phyloP scores from a whole-genome alignment of 129 eudicot species.

The Pittosporum tobira region DNA sequence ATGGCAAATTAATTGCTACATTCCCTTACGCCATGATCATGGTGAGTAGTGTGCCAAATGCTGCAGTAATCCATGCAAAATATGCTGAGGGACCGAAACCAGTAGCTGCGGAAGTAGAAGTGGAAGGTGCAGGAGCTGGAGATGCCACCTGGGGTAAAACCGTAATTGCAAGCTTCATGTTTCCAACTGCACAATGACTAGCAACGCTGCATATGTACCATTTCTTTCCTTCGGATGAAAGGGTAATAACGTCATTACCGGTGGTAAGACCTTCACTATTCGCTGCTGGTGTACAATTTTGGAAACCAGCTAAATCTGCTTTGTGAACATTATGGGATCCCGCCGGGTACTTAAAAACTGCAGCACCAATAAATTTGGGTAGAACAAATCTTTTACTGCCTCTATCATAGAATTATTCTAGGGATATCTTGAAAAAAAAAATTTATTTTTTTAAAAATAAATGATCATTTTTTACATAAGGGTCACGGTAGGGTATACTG shows the following conservation, averaged over 20 bases:
- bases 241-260: slow-evolving; percentile 22
- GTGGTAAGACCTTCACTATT: slow-evolving; percentile 1
- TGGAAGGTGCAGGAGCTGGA: not conserved
- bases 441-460: too few relatives aligned
- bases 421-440: too few relatives aligned
- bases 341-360: slow-evolving; percentile 22
- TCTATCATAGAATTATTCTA: too few relatives aligned
- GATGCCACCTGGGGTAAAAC: slow-evolving; percentile 1
- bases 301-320: slow-evolving; percentile 16
- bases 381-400: too few relatives aligned
- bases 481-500: too few relatives aligned
- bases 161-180: slow-evolving; percentile 24
- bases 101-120: slow-evolving; percentile 6
- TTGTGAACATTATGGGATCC: slow-evolving; percentile 21
- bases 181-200: slow-evolving; percentile 17
- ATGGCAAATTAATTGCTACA: too few relatives aligned
- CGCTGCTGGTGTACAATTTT: slow-evolving; percentile 7
- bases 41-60: not conserved
- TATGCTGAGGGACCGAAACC: not conserved
- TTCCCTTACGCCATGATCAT: slow-evolving; percentile 11
- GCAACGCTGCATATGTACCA: slow-evolving; percentile 29
- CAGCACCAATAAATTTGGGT: slow-evolving; percentile 2
- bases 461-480: too few relatives aligned
- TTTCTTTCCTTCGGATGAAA: slow-evolving; percentile 20
- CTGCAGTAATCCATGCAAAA: slow-evolving; percentile 6